Conservation (phyloP, 371 early-diverging fungal genomes). For the Mortierella sp. region DNA sequence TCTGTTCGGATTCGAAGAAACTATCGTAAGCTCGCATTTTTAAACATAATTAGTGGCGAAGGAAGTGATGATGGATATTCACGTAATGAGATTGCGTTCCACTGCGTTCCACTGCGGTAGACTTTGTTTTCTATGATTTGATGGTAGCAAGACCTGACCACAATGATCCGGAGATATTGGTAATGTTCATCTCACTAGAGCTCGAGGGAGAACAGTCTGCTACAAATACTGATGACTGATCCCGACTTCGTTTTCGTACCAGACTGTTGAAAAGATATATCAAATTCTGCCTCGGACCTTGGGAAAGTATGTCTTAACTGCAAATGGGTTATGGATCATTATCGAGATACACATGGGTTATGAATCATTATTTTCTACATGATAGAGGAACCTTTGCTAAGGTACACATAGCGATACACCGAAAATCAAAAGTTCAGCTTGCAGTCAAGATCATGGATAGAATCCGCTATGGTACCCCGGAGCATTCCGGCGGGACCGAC, state of each 20-base stretch:
- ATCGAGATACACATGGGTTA: background rate
- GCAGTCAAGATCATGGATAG: conserved; percentile 78
- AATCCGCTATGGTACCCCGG: conserved; percentile 25
- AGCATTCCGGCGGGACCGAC: conserved; percentile 40
- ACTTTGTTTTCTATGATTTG: conserved; percentile 33
- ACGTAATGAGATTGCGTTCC: background rate
- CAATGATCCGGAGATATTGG: conserved; percentile 36
- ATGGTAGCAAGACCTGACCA: background rate
- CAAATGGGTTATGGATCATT: no score
- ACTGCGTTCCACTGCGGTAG: background rate
- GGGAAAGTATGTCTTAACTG: conserved; percentile 25
- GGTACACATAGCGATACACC: conserved; percentile 67
- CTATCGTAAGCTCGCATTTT: conserved; percentile 41
- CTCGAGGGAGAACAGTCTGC: background rate
- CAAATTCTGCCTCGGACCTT: conserved; percentile 36
- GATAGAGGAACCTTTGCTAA: conserved; percentile 71
- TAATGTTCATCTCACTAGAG: conserved; percentile 1
- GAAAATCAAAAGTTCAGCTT: conserved; percentile 62
- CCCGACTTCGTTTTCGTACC: background rate
- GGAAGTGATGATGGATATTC: background rate
- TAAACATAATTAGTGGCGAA: background rate
- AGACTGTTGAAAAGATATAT: conserved; percentile 29
- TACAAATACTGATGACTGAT: background rate
- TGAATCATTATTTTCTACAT: background rate
- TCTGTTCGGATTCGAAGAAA: conserved; percentile 60